Base-by-base conservation (phyloP, 805 yeast species). In the Pichia thaimueangensis region DNA sequence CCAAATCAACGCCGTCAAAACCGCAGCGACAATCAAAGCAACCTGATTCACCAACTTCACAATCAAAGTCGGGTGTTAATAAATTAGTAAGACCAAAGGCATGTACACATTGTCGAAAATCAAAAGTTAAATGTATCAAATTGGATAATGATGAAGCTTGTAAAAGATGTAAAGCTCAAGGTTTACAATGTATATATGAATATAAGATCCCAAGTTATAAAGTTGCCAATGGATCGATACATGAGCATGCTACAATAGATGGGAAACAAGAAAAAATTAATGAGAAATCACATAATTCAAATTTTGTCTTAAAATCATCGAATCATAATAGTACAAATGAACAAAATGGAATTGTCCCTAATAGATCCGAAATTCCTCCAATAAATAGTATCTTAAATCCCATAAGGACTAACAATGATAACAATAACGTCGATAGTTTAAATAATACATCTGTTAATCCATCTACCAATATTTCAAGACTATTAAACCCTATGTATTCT, bases 111-210 rank as follows among this genome's bases (percentile, higher is more conserved):
- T 81, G 88, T 56, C 71, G 83, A 43, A 67, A 67, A 53, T 68
- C 81, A 19, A 81, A 81, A 58, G 79, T 80, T 22, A 78, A 71
- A 57, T 81, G 88, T 51, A 69, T 69, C 30, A 77, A 77, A 52
- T 51, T 63, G 6, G 65, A 63, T 2, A 56, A 52, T 48, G 60
- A 56, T 40, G 52, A 73, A 40, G 80, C 81, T 2, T 81, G 88
- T 56, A 73, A 71, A 47, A 56, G 85, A 43, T 81, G 88, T 55
- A 49, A 65, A 13, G 68, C 70, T 30, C 68, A 64, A 16, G 74
- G 74, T 15, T 65, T 74, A 23, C 71, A 70, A 35, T 81, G 87
- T 52, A 71, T 73, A 24, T 80, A 73, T 57, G 78, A 76, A 36
- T 70, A 72, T 39, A 76, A 73, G 47, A 49, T 57, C n/a, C 62